These are phyloP conservation scores for Skeletonema grethae DNA, from an alignment of 108 stramenopile species.

Conservation along the genomic window DNA sequence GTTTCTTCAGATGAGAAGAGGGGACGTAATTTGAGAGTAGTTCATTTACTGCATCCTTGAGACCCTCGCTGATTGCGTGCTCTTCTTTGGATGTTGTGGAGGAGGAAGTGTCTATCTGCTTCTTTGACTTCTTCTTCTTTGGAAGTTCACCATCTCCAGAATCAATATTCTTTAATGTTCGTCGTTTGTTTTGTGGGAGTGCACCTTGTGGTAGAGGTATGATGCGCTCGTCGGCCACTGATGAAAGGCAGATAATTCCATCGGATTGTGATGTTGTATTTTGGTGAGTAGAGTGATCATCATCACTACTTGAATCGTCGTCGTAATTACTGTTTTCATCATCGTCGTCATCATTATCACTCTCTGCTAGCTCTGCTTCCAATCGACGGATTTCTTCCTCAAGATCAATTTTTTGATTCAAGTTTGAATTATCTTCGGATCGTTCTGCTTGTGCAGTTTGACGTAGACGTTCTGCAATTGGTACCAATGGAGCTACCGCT, in stretches of 20 bases:
- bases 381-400: slow-evolving; percentile 81
- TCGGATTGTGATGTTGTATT: not conserved
- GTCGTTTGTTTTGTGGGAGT: slow-evolving; percentile 49
- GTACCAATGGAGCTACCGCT: slow-evolving; percentile 24
- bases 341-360: slow-evolving; percentile 13
- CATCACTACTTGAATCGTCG: slow-evolving; percentile 33
- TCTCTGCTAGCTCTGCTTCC: slow-evolving; percentile 72
- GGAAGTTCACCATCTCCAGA: slow-evolving; percentile 12
- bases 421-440: not conserved
- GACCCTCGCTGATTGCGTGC: slow-evolving; percentile 47
- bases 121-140: slow-evolving; percentile 39
- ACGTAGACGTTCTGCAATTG: slow-evolving; percentile 63
- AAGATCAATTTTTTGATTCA: slow-evolving; percentile 47
- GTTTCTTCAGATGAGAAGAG: slow-evolving; percentile 69
- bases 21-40: slow-evolving; percentile 74
- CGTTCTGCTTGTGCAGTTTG: slow-evolving; percentile 8
- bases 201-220: slow-evolving; percentile 55
- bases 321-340: slow-evolving; percentile 28
- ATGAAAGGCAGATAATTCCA: slow-evolving; percentile 66
- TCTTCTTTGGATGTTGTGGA: slow-evolving; percentile 12
- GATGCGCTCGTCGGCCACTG: slow-evolving; percentile 63
- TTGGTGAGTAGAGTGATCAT: slow-evolving; percentile 25
- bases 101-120: slow-evolving; percentile 18
- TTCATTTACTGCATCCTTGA: slow-evolving; percentile 76
- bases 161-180: slow-evolving; percentile 25